Evolutionary conservation across 2,329 filamentous ascomycete genomes (phyloP).

Genomic region (Fusarium virguliforme): DNA sequence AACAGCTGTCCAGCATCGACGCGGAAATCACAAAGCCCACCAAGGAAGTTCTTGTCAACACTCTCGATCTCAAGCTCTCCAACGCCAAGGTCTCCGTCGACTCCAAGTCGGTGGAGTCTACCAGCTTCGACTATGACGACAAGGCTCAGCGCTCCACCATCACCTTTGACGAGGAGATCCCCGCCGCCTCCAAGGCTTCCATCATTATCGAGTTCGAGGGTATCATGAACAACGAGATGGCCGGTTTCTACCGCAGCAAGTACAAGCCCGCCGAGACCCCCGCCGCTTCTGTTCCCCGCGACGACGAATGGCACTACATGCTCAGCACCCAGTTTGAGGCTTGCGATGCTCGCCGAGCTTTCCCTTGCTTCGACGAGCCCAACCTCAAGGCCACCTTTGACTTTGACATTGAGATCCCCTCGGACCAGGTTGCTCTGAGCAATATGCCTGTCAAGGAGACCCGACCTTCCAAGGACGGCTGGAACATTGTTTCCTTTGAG

Average conservation of each 20-base stretch:
- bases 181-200: conserved; percentile 75
- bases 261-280: conserved; percentile 87
- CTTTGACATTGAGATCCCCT: conserved; percentile 91
- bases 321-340: conserved; percentile 98
- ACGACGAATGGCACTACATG: conserved; percentile 79
- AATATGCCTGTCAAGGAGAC: conserved; percentile 93
- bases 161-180: conserved; percentile 80
- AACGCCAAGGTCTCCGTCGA: conserved; percentile 73
- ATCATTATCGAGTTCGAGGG: conserved; percentile 84
- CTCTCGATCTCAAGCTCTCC: conserved; percentile 85
- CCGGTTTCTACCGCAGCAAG: conserved; percentile 93
- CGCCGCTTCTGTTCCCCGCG: conserved; percentile 83
- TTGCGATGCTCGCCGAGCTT: conserved; percentile 93
- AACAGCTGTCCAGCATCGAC: conserved; percentile 72
- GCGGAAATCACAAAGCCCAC: conserved; percentile 80
- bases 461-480: conserved; percentile 73
- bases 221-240: conserved; percentile 90
- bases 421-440: conserved; percentile 89
- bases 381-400: conserved; percentile 98
- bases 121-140: conserved; percentile 83
- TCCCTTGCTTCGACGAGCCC: conserved; percentile 98
- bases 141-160: conserved; percentile 88
- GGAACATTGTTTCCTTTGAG: conserved; percentile 84
- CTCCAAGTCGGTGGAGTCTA: conserved; percentile 72
- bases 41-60: conserved; percentile 86